Base-by-base conservation (phyloP, 2,329 filamentous ascomycete species). In the Atkinsonella texensis region DNA sequence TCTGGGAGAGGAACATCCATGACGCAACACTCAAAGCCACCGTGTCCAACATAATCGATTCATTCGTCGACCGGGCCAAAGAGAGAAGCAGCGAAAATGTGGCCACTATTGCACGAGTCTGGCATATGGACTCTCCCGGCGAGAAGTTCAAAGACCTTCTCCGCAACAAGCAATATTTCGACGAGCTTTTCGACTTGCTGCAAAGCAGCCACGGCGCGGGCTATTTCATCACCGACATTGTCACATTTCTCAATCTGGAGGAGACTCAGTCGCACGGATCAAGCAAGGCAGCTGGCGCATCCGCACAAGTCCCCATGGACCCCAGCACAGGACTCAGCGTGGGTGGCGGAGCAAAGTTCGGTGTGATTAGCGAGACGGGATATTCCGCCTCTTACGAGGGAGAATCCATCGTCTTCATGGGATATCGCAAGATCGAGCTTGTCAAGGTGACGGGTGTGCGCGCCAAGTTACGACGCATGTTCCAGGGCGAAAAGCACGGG, bases 401-500 rank as follows among this genome's bases (percentile, higher is more conserved):
- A 13, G 61, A 63, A 53, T 55, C 55, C n/a, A 61, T 63, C 38
- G 59, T 63, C 1, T 63, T 63, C 35, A 55, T 63, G 28, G 61
- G 61, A 13, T 60, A 61, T 55, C 46, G 61, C 2, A 59, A 57
- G 35, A 56, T 63, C 6, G 54, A 55, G 41, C 60, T 63, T 10
- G 60, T 62, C 42, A 62, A 62, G 54, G 59, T 62, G 17, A 52
- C 53, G 35, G 60, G 61, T 13, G 52, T 48, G 39, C 55, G 61
- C 10, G 60, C 60, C 18, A 63, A 48, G 54, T 56, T 58, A 4
- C 62, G 61, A 2, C 51, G 68, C 15, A 58, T 65, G 2, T 76
- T 79, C 57, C 70, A 71, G 40, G 75, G 75, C 11, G 74, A 77
- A 57, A 69, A 59, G 51, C 52, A 58, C 41, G 61, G 60, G 12